phyloP scores from a whole-genome alignment of 2,329 filamentous ascomycete species.

The Fusarium sp. region DNA sequence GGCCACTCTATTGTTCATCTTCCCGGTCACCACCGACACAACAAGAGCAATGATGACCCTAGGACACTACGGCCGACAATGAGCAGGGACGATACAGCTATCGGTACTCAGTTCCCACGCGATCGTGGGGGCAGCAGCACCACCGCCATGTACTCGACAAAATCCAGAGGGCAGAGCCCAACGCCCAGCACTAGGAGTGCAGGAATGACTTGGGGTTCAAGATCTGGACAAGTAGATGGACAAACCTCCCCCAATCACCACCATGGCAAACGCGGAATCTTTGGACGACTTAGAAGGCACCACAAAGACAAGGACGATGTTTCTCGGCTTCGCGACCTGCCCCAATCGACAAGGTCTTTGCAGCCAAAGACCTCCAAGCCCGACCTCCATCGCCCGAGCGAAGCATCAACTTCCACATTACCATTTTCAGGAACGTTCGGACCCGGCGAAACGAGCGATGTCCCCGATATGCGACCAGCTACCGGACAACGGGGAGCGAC shows the following conservation, averaged over 20 bases:
- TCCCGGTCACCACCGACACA: constrained; percentile 77
- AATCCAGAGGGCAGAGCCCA: constrained; percentile 81
- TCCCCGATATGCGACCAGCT: constrained; percentile 48
- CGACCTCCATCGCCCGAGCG: constrained; percentile 59
- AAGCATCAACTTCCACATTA: constrained; percentile 57
- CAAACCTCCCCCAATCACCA: constrained; percentile 72
- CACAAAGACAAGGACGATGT: constrained; percentile 67
- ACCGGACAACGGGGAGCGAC: constrained; percentile 60
- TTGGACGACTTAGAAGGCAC: constrained; percentile 66
- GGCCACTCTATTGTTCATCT: constrained; percentile 75
- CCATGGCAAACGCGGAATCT: constrained; percentile 66
- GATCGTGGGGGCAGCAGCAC: constrained; percentile 67
- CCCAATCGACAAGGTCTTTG: constrained; percentile 68
- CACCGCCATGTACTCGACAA: constrained; percentile 61
- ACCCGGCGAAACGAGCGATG: constrained; percentile 50
- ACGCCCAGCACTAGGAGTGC: constrained; percentile 81
- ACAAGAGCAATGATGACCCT: constrained; percentile 77
- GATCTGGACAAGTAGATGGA: constrained; percentile 65
- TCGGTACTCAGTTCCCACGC: constrained; percentile 59
- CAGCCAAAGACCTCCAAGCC: constrained; percentile 64
- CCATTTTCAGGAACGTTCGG: constrained; percentile 51
- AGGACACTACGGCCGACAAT: constrained; percentile 78
- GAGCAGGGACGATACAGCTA: constrained; percentile 80
- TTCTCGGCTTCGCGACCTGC: constrained; percentile 63
- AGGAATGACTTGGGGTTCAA: constrained; percentile 61